Percentiles rank a stretch among this genome's conserved stretches.
Evolutionary conservation across 495 filamentous ascomycete species (phyloP).

Genomic region (Penicillium egyptiacum): DNA sequence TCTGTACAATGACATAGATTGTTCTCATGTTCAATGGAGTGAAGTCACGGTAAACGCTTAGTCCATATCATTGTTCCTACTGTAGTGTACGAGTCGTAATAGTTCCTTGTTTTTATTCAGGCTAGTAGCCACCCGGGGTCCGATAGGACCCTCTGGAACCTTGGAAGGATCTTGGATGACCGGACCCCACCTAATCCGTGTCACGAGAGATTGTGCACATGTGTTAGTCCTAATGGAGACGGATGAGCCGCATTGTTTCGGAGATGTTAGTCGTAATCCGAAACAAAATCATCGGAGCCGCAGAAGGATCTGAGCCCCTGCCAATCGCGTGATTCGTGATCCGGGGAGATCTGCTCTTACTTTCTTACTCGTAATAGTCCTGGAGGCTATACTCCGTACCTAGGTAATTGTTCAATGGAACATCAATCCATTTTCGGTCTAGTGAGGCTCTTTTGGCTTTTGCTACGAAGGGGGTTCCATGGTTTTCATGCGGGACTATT

Average conservation of each 20-base stretch:
- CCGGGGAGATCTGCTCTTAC: neutral
- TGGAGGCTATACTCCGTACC: too few relatives aligned
- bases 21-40: neutral
- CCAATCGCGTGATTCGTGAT: neutral
- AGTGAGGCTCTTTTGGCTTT: neutral
- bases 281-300: neutral
- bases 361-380: neutral
- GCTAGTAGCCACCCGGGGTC: neutral
- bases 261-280: neutral
- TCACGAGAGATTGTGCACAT: neutral
- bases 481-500: neutral
- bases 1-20: neutral
- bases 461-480: neutral
- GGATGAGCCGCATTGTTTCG: slow-evolving; percentile 1
- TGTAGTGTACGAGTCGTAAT: too few relatives aligned
- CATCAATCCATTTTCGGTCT: neutral
- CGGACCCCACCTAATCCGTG: slow-evolving; percentile 6
- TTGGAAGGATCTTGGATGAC: neutral
- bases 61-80: too few relatives aligned
- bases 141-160: neutral
- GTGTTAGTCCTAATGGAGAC: slow-evolving; percentile 1
- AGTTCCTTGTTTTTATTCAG: neutral
- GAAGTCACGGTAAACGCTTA: neutral
- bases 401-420: too few relatives aligned
- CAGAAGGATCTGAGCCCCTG: neutral